A percentile compares a stretch with the other conserved stretches of the same genome.
Evolutionary conservation across 495 filamentous ascomycete genomes (phyloP).

Genomic region (Friedmanniomyces simplex): DNA sequence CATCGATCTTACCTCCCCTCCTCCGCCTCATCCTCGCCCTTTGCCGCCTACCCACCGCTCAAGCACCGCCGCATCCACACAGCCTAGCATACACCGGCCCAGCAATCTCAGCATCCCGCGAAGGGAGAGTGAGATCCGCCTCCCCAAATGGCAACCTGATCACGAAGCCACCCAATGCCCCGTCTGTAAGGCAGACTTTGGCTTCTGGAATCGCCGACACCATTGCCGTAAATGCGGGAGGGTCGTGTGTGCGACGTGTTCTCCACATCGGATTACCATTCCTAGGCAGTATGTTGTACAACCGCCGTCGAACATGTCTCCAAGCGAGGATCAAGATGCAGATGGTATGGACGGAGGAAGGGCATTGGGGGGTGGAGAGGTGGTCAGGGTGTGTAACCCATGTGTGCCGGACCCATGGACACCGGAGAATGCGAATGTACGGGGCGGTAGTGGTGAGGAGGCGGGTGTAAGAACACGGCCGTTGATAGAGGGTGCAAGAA

Average conservation of each 20-base stretch:
- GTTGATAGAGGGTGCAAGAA: conserved; percentile 40
- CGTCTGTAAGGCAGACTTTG: conserved; percentile 68
- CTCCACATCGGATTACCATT: conserved; percentile 90
- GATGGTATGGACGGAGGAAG: not conserved
- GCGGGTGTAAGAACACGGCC: not conserved
- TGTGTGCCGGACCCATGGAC: conserved; percentile 73
- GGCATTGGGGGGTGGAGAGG: conserved; percentile 60
- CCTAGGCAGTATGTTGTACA: conserved; percentile 87
- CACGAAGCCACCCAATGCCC: conserved; percentile 66
- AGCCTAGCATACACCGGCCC: not conserved
- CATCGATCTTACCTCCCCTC: conserved; percentile 1
- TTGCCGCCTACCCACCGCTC: too few species aligned
- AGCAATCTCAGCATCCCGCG: not conserved
- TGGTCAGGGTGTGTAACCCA: conserved; percentile 86
- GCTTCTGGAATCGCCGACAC: conserved; percentile 81
- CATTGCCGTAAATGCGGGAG: conserved; percentile 93
- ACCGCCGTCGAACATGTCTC: conserved; percentile 40
- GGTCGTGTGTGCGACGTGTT: conserved; percentile 85
- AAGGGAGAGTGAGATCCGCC: conserved; percentile 25
- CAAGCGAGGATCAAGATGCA: not conserved
- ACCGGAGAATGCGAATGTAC: conserved; percentile 2
- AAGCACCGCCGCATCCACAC: not conserved
- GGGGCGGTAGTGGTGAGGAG: not conserved
- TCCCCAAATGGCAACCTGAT: conserved; percentile 83
- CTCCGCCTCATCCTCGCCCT: not conserved